Percentiles rank a stretch among this genome's conserved stretches.
Conservation (phyloP, 2,329 filamentous ascomycete genomes). For the Claviceps pazoutovae region DNA sequence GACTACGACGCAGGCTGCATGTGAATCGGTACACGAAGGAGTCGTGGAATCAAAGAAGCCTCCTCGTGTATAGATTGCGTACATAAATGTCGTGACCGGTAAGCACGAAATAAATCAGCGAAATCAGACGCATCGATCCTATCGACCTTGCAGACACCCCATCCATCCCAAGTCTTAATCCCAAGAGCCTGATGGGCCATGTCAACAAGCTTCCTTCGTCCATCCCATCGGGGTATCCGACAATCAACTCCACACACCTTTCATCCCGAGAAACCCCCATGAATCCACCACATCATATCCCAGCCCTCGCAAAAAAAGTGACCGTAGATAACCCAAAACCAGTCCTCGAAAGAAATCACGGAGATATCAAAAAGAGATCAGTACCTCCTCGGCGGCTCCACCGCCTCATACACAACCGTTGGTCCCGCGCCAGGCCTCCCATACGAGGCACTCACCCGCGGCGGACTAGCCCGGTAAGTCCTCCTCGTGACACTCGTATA, state of each 20-base stretch:
- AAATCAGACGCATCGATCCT: too few relatives aligned
- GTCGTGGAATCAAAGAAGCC: too few relatives aligned
- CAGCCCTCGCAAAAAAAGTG: not conserved
- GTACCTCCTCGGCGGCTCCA: not conserved
- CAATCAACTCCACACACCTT: not conserved
- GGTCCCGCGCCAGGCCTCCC: constrained; percentile 9
- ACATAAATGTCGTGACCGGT: too few relatives aligned
- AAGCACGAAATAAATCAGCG: too few relatives aligned
- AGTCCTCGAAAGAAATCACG: not conserved
- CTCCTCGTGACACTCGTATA: constrained; percentile 26
- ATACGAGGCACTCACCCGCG: constrained; percentile 24
- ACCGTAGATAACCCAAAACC: not conserved
- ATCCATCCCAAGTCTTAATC: too few relatives aligned
- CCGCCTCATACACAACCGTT: constrained; percentile 5
- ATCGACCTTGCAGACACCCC: too few relatives aligned
- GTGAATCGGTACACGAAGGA: too few relatives aligned
- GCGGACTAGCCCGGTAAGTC: constrained; percentile 27
- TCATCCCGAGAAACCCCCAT: not conserved
- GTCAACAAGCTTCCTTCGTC: too few relatives aligned
- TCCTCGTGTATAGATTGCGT: too few relatives aligned
- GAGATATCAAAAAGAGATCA: not conserved
- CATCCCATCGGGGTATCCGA: not conserved
- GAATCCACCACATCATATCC: not conserved
- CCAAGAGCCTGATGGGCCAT: too few relatives aligned
- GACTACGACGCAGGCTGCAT: too few relatives aligned